Conservation (phyloP, 2,329 filamentous ascomycete species). For the Ascochyta viciae-villosae region DNA sequence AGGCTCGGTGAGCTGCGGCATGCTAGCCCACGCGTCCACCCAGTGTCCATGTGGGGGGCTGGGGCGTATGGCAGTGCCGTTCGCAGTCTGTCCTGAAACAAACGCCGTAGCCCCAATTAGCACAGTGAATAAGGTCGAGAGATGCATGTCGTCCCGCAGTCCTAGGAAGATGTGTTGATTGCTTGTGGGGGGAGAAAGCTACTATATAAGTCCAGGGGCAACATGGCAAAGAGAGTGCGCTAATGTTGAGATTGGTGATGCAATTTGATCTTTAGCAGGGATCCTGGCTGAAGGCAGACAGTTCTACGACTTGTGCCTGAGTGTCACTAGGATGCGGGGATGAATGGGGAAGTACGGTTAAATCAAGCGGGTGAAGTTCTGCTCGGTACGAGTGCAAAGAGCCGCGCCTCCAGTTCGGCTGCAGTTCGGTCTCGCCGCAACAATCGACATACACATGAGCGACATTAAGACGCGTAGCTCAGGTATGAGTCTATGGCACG, state of each 20-base stretch:
- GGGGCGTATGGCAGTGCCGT: constrained; percentile 1
- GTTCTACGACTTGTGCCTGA: constrained; percentile 26
- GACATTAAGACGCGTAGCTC: no score
- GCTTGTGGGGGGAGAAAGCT: neutral
- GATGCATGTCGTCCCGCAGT: neutral
- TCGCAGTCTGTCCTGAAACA: neutral
- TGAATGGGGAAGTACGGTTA: constrained; percentile 41
- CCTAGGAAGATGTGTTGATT: neutral
- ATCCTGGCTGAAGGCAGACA: constrained; percentile 15
- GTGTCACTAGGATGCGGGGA: constrained; percentile 29
- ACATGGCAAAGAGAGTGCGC: constrained; percentile 5
- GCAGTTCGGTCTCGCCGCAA: constrained; percentile 25
- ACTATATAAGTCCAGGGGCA: constrained; percentile 2
- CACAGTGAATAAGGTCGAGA: constrained; percentile 2
- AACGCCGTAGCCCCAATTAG: constrained; percentile 5
- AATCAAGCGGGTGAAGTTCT: constrained; percentile 34
- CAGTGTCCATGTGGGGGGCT: constrained; percentile 56
- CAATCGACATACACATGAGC: constrained; percentile 21
- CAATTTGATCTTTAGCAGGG: constrained; percentile 24
- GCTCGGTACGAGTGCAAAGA: neutral
- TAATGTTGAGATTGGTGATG: constrained; percentile 1
- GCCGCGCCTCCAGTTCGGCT: constrained; percentile 3
- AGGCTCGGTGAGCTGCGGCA: constrained; percentile 70
- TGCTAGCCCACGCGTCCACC: constrained; percentile 70
- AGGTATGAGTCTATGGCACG: no score